Evolutionary conservation across 1,284 basidiomycete genomes (phyloP).

Genomic region (Fomitopsis palustris): DNA sequence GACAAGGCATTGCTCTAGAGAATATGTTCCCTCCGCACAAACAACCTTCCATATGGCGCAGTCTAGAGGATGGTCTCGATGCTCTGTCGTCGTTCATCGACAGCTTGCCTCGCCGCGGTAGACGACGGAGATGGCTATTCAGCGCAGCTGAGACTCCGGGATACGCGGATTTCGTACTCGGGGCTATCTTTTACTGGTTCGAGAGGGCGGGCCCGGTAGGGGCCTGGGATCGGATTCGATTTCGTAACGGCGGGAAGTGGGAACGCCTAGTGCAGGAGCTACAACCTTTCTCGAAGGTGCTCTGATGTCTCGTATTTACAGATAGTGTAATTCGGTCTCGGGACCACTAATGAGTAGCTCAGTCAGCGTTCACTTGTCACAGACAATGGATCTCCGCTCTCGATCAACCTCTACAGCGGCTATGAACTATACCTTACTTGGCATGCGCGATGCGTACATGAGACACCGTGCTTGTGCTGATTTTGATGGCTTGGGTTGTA

Average conservation of each 20-base stretch:
- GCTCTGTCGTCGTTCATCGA: conserved; percentile 5
- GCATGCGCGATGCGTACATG: neutral
- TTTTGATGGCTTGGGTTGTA: neutral
- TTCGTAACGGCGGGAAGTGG: conserved; percentile 8
- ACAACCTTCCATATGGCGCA: conserved; percentile 2
- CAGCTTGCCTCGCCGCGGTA: neutral
- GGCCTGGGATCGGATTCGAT: conserved; percentile 6
- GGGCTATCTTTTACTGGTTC: conserved; percentile 8
- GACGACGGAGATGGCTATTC: conserved; percentile 1
- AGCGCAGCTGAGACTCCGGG: conserved; percentile 2
- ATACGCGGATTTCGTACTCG: conserved; percentile 9
- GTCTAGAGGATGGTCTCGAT: conserved; percentile 4
- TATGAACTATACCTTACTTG: neutral
- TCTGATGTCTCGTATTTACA: neutral
- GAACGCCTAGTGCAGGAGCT: neutral
- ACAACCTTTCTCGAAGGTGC: conserved; percentile 6
- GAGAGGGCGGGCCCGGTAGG: conserved; percentile 6
- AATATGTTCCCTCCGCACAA: conserved; percentile 9
- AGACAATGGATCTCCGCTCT: neutral
- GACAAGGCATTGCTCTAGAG: conserved; percentile 6
- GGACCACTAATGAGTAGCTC: neutral
- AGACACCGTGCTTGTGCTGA: neutral
- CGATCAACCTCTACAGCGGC: neutral
- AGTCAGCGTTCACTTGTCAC: neutral
- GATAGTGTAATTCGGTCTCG: neutral